phyloP scores from a whole-genome alignment of 2,329 filamentous ascomycete species.

The Pseudopyrenochaeta lycopersici region DNA sequence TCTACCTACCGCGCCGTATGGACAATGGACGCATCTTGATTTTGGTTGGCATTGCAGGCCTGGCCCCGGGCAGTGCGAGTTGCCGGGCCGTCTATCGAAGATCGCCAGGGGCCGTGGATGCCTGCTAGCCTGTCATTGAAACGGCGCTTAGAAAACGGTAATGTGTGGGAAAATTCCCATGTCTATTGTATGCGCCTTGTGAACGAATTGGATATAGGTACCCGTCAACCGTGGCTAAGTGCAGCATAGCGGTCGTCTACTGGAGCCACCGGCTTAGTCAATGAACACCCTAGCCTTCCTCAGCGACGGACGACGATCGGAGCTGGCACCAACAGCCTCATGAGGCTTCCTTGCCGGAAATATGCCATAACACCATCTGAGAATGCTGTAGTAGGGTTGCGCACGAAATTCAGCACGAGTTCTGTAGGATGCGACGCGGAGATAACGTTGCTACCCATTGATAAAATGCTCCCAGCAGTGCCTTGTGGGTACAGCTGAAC shows the following conservation, averaged over 20 bases:
- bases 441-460: not conserved
- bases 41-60: slow-evolving; percentile 14
- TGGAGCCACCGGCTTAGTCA: slow-evolving; percentile 15
- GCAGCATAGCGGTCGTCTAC: slow-evolving; percentile 1
- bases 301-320: slow-evolving; percentile 15
- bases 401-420: not conserved
- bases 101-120: slow-evolving; percentile 23
- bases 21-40: slow-evolving; percentile 17
- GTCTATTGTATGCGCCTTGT: slow-evolving; percentile 5
- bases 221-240: not conserved
- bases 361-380: not conserved
- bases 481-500: not conserved
- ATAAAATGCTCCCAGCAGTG: not conserved
- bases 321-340: not conserved
- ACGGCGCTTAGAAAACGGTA: not conserved
- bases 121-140: slow-evolving; percentile 15
- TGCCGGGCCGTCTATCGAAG: slow-evolving; percentile 14
- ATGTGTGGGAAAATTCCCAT: slow-evolving; percentile 5
- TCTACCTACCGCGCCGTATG: slow-evolving; percentile 5
- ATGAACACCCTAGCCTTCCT: slow-evolving; percentile 1
- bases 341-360: not conserved
- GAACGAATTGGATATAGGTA: not conserved
- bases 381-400: not conserved
- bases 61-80: slow-evolving; percentile 16
- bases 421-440: not conserved